These are phyloP conservation scores for Backusella westeae DNA, from an alignment of 192 early-diverging fungal genomes.

Conservation along the genomic window DNA sequence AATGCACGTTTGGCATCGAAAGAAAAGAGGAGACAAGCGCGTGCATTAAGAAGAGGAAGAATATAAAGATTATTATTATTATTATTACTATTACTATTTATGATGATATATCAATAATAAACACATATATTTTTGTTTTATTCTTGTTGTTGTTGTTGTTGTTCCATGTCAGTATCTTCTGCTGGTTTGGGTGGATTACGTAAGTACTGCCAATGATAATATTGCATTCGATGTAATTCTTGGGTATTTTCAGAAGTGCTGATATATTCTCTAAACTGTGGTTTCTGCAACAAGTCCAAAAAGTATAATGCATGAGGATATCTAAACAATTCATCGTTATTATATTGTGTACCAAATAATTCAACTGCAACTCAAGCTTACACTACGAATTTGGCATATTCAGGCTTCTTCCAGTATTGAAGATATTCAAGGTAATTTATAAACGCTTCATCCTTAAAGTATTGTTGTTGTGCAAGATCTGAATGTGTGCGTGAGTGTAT, in stretches of 20 bases:
- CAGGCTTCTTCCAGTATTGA: conserved; percentile 83
- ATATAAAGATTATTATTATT: background rate
- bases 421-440: conserved; percentile 90
- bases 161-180: background rate
- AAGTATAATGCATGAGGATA: conserved; percentile 89
- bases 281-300: conserved; percentile 81
- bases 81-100: background rate
- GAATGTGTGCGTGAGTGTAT: background rate
- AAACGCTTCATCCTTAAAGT: conserved; percentile 82
- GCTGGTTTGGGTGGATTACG: conserved; percentile 37
- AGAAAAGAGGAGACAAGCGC: conserved; percentile 17
- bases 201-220: conserved; percentile 70
- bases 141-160: background rate
- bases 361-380: conserved; percentile 33
- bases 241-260: conserved; percentile 68
- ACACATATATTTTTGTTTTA: background rate
- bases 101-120: background rate
- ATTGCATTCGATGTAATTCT: conserved; percentile 78
- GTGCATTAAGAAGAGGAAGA: conserved; percentile 6
- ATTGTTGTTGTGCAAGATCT: conserved; percentile 86
- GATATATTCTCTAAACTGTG: conserved; percentile 74
- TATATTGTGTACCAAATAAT: background rate
- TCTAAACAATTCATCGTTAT: conserved; percentile 36
- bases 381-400: conserved; percentile 90
- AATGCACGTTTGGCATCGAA: conserved; percentile 14